phyloP scores from a whole-genome alignment of 129 eudicot genomes.

The Centaurea solstitialis region DNA sequence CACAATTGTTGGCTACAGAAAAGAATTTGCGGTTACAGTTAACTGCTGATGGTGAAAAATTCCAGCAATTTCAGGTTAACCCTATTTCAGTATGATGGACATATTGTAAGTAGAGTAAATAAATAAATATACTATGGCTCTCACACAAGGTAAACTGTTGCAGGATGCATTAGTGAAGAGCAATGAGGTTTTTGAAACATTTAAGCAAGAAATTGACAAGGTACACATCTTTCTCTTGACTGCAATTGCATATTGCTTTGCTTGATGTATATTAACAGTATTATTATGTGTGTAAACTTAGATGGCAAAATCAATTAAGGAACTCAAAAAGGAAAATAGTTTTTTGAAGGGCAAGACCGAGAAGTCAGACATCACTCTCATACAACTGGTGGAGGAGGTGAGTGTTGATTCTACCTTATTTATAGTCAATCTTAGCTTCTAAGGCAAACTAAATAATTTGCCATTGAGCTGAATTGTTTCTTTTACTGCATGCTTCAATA shows the following conservation, averaged over 20 bases:
- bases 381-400: conserved; percentile 96
- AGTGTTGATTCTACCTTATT: conserved; percentile 10
- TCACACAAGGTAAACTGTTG: conserved; percentile 16
- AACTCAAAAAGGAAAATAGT: conserved; percentile 83
- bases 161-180: conserved; percentile 98
- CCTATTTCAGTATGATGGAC: background rate
- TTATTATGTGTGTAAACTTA: conserved; percentile 29
- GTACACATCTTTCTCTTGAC: conserved; percentile 28
- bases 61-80: conserved; percentile 91
- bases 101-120: background rate
- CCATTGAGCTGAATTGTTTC: background rate
- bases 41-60: conserved; percentile 95
- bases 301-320: conserved; percentile 94
- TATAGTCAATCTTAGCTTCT: background rate
- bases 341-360: conserved; percentile 86
- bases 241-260: conserved; percentile 7
- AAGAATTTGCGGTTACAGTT: conserved; percentile 83
- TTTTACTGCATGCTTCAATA: conserved; percentile 1
- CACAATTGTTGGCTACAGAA: conserved; percentile 81
- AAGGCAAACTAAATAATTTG: background rate
- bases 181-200: conserved; percentile 95
- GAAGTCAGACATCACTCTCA: conserved; percentile 80
- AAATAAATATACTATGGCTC: background rate
- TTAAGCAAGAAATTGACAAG: conserved; percentile 96
- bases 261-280: background rate